phyloP scores from a whole-genome alignment of 202 grass and related monocot genomes.

The Elaeis oleifera region DNA sequence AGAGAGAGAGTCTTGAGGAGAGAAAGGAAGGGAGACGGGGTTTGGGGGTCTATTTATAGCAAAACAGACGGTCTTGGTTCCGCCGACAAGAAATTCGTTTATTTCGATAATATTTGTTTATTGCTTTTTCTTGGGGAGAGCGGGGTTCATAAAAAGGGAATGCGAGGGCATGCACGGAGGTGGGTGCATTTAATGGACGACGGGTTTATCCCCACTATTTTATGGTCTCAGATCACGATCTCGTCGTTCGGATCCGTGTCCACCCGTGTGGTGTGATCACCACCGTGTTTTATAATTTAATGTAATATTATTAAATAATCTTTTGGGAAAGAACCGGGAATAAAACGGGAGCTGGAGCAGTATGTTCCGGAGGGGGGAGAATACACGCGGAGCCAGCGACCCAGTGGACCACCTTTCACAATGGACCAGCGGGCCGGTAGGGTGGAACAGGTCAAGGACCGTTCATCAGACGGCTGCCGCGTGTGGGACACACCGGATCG shows the following conservation, averaged over 20 bases:
- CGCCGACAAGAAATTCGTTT: constrained; percentile 9
- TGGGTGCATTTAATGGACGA: constrained; percentile 3
- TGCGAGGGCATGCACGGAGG: background rate
- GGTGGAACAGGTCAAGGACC: background rate
- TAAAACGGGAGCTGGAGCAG: too few relatives aligned
- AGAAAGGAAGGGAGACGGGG: background rate
- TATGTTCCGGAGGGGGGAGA: too few relatives aligned
- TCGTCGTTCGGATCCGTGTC: too few relatives aligned
- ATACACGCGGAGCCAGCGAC: too few relatives aligned
- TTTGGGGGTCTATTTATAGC: background rate
- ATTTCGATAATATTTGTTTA: background rate
- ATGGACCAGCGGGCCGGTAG: background rate
- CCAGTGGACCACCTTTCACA: too few relatives aligned
- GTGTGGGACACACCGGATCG: constrained; percentile 3
- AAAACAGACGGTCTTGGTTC: constrained; percentile 1
- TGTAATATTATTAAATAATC: too few relatives aligned
- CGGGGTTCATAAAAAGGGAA: background rate
- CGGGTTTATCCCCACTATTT: background rate
- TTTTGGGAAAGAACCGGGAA: too few relatives aligned
- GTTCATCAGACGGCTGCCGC: background rate
- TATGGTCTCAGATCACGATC: too few relatives aligned
- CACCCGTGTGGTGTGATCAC: too few relatives aligned
- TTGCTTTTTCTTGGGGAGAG: background rate
- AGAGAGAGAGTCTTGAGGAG: background rate
- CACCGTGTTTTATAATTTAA: too few relatives aligned